These are phyloP conservation scores for Endoconidiophora laricicola DNA, from an alignment of 2,329 filamentous ascomycete species.

Conservation along the genomic window DNA sequence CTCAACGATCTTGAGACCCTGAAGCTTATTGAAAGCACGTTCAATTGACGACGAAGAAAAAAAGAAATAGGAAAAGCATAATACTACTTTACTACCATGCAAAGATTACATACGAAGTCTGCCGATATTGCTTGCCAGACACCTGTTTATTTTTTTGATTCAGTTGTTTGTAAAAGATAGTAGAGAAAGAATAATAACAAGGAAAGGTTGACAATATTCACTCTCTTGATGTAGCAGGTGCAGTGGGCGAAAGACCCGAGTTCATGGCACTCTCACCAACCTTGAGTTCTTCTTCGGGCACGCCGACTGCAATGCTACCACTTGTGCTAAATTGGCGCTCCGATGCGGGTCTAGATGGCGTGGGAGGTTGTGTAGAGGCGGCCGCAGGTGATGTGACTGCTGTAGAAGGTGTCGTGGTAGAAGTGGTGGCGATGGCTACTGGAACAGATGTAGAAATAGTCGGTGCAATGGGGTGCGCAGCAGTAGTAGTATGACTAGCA, in stretches of 20 bases:
- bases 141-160: background rate
- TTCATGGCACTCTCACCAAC: constrained; percentile 48
- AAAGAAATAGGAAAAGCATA: too few species aligned
- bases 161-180: background rate
- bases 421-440: constrained; percentile 17
- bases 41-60: too few species aligned
- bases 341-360: constrained; percentile 25
- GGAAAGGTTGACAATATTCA: background rate
- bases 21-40: too few species aligned
- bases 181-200: background rate
- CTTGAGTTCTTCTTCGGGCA: constrained; percentile 41
- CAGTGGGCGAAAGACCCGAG: constrained; percentile 18
- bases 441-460: background rate
- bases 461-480: background rate
- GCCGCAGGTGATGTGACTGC: background rate
- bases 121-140: too few species aligned
- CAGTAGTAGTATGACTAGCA: background rate
- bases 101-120: background rate
- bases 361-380: background rate
- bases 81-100: too few species aligned
- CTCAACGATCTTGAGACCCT: too few species aligned
- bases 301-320: constrained; percentile 33
- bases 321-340: constrained; percentile 28
- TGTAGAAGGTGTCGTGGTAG: constrained; percentile 23
- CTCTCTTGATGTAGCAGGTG: background rate